Evolutionary conservation across 129 eudicot species (phyloP).

Genomic region (Smallanthus sonchifolius): DNA sequence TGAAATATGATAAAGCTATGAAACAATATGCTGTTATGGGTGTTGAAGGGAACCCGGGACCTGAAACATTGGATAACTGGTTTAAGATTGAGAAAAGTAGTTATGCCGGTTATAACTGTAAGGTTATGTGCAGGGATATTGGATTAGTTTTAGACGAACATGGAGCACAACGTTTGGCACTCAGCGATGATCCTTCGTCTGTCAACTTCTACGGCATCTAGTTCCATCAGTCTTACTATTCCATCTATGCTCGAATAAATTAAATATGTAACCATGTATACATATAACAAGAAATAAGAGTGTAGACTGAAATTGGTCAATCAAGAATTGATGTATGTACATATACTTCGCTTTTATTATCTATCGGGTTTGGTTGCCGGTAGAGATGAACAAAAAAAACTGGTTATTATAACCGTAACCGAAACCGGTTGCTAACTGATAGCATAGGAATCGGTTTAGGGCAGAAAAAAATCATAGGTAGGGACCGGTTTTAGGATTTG

Average conservation of each 20-base stretch:
- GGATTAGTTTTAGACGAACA: background rate
- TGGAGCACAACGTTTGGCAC: slow-evolving; percentile 17
- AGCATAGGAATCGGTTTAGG: no score
- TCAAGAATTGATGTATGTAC: no score
- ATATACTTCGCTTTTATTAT: no score
- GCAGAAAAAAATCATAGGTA: no score
- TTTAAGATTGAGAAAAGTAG: slow-evolving; percentile 17
- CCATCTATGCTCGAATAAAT: background rate
- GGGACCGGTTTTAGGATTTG: no score
- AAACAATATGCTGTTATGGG: slow-evolving; percentile 24
- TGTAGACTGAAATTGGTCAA: no score
- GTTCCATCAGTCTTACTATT: background rate
- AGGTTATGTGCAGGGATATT: slow-evolving; percentile 19
- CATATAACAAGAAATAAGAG: no score
- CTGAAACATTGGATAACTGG: background rate
- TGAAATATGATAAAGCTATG: slow-evolving; percentile 8
- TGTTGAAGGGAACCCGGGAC: slow-evolving; percentile 15
- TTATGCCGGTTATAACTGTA: slow-evolving; percentile 10
- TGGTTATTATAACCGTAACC: no score
- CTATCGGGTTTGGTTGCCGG: no score
- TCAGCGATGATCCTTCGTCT: slow-evolving; percentile 17
- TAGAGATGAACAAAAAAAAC: no score
- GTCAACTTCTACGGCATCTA: slow-evolving; percentile 13
- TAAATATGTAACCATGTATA: background rate
- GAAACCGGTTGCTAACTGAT: no score